phyloP scores from a whole-genome alignment of 192 early-diverging fungal species.

The Mortierella alpina region DNA sequence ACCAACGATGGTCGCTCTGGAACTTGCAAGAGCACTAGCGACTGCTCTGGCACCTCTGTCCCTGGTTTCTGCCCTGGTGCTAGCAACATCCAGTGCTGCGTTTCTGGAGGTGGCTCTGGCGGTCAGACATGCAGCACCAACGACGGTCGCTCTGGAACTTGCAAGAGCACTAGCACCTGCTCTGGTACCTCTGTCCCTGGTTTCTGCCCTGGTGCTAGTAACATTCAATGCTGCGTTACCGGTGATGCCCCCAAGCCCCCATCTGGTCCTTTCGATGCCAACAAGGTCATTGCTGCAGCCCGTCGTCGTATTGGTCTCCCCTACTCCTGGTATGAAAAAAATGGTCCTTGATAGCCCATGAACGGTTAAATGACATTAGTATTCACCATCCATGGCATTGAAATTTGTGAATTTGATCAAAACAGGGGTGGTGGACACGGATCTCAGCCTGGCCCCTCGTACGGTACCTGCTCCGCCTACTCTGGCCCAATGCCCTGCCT shows the following conservation, averaged over 20 bases:
- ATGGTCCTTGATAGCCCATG: too few relatives aligned
- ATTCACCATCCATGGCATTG: too few relatives aligned
- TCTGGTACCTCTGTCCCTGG: background rate
- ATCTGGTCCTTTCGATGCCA: background rate
- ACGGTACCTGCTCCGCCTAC: background rate
- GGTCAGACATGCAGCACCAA: too few relatives aligned
- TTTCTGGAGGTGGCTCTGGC: too few relatives aligned
- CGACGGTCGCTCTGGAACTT: background rate
- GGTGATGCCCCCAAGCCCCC: background rate
- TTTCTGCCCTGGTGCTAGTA: background rate
- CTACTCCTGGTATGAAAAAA: background rate
- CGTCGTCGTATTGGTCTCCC: conserved; percentile 1
- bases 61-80: too few relatives aligned
- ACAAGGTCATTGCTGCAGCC: background rate
- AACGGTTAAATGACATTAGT: too few relatives aligned
- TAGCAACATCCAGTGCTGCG: too few relatives aligned
- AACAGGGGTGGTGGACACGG: conserved; percentile 6
- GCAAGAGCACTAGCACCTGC: background rate
- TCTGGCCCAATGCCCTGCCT: conserved; percentile 1
- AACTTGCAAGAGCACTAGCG: too few relatives aligned
- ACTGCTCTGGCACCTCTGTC: too few relatives aligned
- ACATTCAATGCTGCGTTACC: conserved; percentile 2
- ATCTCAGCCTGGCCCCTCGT: background rate
- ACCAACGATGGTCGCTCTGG: background rate
- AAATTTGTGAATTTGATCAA: too few relatives aligned